These are phyloP conservation scores for Cladosporium sp. DNA, from an alignment of 2,329 filamentous ascomycete species.

Conservation along the genomic window DNA sequence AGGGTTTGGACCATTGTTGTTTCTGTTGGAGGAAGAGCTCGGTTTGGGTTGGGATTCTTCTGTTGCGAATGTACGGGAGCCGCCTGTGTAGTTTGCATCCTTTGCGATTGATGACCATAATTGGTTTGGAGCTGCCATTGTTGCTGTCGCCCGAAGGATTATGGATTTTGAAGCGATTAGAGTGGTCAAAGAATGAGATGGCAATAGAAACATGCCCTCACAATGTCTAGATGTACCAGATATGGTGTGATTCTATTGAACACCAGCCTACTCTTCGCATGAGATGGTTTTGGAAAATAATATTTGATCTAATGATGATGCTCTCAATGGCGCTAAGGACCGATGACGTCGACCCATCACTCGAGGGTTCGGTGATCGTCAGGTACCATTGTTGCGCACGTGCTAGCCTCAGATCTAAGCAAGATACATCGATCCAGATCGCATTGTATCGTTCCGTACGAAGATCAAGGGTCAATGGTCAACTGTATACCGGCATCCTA, in stretches of 20 bases:
- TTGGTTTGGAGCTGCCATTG: neutral
- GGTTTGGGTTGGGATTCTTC: neutral
- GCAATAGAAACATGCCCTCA: neutral
- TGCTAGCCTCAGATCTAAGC: neutral
- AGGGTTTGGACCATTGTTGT: constrained; percentile 8
- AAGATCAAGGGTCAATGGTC: too few relatives aligned
- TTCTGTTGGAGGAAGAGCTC: neutral
- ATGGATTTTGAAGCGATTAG: neutral
- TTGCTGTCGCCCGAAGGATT: neutral
- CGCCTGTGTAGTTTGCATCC: constrained; percentile 1
- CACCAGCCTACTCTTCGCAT: too few relatives aligned
- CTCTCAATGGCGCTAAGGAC: neutral
- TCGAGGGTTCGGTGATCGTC: neutral
- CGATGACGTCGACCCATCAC: neutral
- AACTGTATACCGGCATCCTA: too few relatives aligned
- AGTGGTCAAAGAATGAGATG: neutral
- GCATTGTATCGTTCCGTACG: too few relatives aligned
- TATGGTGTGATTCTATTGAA: too few relatives aligned
- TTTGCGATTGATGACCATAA: constrained; percentile 10
- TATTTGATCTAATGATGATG: neutral
- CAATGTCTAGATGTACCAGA: neutral
- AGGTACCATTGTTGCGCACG: neutral
- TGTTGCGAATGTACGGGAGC: constrained; percentile 2
- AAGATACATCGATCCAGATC: constrained; percentile 1
- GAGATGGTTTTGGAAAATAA: neutral